Conservation (phyloP, 2,329 filamentous ascomycete genomes). For the Coniosporium uncinatum region DNA sequence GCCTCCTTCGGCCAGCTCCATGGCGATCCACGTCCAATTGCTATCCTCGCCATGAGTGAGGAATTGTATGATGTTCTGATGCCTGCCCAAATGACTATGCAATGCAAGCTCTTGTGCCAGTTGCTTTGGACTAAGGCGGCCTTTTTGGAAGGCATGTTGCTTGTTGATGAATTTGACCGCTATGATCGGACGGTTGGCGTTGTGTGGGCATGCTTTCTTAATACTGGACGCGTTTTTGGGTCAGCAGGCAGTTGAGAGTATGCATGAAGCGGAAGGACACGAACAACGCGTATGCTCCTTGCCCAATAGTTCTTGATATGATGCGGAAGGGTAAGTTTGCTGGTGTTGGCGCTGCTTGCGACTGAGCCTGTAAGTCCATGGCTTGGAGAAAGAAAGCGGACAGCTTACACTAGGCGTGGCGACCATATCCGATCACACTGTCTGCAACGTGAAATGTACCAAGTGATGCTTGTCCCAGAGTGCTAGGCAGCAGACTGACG, state of each 20-base stretch:
- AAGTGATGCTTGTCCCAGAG: no score
- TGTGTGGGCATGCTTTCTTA: conserved; percentile 82
- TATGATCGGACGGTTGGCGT: conserved; percentile 69
- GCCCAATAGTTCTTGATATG: conserved; percentile 93
- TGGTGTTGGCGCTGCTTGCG: conserved; percentile 85
- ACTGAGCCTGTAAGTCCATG: no score
- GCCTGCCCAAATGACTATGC: conserved; percentile 82
- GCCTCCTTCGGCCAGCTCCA: conserved; percentile 94
- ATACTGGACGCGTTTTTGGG: conserved; percentile 50
- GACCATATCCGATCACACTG: no score
- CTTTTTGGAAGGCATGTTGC: conserved; percentile 84
- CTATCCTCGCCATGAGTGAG: conserved; percentile 82
- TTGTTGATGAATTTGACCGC: conserved; percentile 99
- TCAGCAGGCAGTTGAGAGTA: conserved; percentile 8
- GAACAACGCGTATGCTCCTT: conserved; percentile 96
- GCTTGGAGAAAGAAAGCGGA: no score
- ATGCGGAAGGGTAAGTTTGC: conserved; percentile 85
- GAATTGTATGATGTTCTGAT: conserved; percentile 92
- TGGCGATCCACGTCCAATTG: conserved; percentile 94
- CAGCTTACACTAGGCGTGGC: no score
- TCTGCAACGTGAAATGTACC: no score
- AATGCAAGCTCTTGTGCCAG: conserved; percentile 88
- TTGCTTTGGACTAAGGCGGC: conserved; percentile 84
- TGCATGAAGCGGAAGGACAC: conserved; percentile 22
- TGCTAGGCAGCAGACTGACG: no score